Evolutionary conservation across 2,329 filamentous ascomycete genomes (phyloP).

Genomic region (Botrytis fabae): DNA sequence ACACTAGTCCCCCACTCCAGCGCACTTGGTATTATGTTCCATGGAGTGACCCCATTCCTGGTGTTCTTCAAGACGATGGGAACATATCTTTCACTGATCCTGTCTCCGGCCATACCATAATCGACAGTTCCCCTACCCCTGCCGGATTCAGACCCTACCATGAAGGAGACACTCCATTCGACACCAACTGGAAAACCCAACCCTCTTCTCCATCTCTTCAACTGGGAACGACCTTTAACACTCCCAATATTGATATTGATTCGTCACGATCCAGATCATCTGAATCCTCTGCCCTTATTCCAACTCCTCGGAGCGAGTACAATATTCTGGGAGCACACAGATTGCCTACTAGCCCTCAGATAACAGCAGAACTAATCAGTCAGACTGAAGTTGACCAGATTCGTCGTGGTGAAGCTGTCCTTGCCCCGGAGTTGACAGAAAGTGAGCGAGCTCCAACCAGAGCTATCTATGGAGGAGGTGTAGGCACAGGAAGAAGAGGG

Average conservation of each 20-base stretch:
- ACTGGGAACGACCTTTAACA: background rate
- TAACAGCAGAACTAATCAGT: background rate
- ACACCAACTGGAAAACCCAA: background rate
- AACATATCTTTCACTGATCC: background rate
- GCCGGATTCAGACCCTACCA: no score
- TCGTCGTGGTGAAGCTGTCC: no score
- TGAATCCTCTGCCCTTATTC: background rate
- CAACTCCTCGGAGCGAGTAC: background rate
- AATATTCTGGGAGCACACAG: background rate
- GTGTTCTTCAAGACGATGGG: background rate
- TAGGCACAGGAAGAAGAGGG: no score
- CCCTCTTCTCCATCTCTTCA: background rate
- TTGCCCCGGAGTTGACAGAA: background rate
- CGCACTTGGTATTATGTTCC: slow-evolving; percentile 2
- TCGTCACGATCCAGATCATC: background rate
- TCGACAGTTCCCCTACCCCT: background rate
- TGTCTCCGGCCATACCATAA: background rate
- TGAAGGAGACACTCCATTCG: background rate
- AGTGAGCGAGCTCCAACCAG: background rate
- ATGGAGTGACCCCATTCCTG: background rate
- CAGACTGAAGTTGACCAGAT: background rate
- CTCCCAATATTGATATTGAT: background rate
- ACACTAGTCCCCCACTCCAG: background rate
- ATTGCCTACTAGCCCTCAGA: background rate
- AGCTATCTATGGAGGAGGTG: background rate